phyloP scores from a whole-genome alignment of 345 rosid species.

The Lepidium aucheri region DNA sequence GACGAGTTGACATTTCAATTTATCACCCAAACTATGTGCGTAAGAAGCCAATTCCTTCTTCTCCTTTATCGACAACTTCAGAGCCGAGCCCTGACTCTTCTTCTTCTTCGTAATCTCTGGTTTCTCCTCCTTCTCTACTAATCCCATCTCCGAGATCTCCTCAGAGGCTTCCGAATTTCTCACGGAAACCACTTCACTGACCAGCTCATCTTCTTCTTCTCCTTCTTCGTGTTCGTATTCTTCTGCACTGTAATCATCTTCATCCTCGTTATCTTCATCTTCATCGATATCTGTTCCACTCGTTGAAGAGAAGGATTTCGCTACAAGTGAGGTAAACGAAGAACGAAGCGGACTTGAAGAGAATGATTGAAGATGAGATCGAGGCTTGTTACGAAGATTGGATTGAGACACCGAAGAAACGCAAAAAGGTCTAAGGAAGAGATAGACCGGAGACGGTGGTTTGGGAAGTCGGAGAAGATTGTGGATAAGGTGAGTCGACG shows the following conservation, averaged over 20 bases:
- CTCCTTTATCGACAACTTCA: constrained; percentile 58
- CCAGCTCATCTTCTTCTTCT: constrained; percentile 21
- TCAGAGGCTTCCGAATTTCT: constrained; percentile 8
- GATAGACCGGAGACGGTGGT: constrained; percentile 9
- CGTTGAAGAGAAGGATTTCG: constrained; percentile 13
- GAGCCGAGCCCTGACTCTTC: constrained; percentile 7
- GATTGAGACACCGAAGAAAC: constrained; percentile 4
- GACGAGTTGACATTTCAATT: constrained; percentile 65
- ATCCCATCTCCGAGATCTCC: constrained; percentile 1
- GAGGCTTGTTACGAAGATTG: not conserved
- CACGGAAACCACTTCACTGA: constrained; percentile 5
- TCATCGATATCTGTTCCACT: not conserved
- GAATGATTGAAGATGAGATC: not conserved
- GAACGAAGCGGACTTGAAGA: not conserved
- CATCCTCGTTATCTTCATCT: constrained; percentile 18
- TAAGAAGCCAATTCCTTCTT: constrained; percentile 81
- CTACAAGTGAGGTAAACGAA: not conserved
- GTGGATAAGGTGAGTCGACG: constrained; percentile 29
- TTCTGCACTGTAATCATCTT: constrained; percentile 1
- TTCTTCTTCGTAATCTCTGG: constrained; percentile 17
- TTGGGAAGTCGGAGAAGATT: constrained; percentile 17
- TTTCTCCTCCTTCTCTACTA: constrained; percentile 5
- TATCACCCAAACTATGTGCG: constrained; percentile 68
- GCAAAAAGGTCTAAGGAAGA: constrained; percentile 14
- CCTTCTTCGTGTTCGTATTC: constrained; percentile 19